Evolutionary conservation across 768 basidiomycete genomes (phyloP).

Genomic region (Suillus placidus): DNA sequence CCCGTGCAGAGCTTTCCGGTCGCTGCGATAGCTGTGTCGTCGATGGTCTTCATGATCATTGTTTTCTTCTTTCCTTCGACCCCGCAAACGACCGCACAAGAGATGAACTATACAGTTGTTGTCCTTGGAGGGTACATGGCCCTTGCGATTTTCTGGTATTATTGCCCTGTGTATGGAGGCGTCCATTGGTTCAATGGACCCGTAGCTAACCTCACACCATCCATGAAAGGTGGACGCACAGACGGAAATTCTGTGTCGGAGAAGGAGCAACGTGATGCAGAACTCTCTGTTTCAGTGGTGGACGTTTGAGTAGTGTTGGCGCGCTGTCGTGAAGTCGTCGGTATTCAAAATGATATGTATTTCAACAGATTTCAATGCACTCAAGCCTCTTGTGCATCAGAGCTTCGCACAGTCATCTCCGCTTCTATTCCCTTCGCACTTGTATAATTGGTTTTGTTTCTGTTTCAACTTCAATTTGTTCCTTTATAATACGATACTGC

Average conservation of each 20-base stretch:
- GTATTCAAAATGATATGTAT: background rate
- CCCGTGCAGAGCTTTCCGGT: background rate
- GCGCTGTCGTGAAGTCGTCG: background rate
- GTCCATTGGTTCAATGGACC: slow-evolving; percentile 4
- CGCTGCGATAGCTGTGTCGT: background rate
- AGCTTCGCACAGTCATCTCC: background rate
- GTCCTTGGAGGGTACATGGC: slow-evolving; percentile 2
- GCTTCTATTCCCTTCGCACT: background rate
- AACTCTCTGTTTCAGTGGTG: background rate
- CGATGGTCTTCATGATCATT: slow-evolving; percentile 3
- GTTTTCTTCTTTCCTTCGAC: slow-evolving; percentile 3
- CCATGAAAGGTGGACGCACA: background rate
- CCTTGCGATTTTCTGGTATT: slow-evolving; percentile 2
- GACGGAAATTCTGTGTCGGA: background rate
- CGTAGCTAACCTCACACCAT: background rate
- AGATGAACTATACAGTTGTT: background rate
- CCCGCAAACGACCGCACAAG: background rate
- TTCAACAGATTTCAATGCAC: background rate
- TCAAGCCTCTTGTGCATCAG: background rate
- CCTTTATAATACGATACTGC: too few species aligned
- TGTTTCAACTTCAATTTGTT: too few species aligned
- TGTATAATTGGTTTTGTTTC: background rate
- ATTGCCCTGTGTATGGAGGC: background rate
- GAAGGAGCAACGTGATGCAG: background rate
- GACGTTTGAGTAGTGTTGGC: background rate